Evolutionary conservation across 352 stramenopile genomes (phyloP).

Genomic region (Phytophthora pini): DNA sequence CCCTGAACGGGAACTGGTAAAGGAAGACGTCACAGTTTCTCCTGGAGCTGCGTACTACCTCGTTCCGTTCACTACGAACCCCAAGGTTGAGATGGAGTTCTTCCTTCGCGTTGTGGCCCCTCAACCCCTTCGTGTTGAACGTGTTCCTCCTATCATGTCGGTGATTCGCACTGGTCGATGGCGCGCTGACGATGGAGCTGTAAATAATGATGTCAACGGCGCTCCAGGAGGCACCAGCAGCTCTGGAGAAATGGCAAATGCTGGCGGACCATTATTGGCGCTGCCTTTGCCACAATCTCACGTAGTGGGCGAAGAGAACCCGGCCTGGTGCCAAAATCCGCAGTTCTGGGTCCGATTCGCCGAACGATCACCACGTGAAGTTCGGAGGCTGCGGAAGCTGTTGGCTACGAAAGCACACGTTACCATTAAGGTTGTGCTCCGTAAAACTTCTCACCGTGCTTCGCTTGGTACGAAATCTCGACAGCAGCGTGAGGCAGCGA

Average conservation of each 20-base stretch:
- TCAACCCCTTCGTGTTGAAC: slow-evolving; percentile 77
- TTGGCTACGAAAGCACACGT: slow-evolving; percentile 49
- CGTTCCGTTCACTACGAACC: slow-evolving; percentile 81
- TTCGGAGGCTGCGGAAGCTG: slow-evolving; percentile 25
- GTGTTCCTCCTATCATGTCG: slow-evolving; percentile 68
- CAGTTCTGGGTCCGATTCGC: slow-evolving; percentile 85
- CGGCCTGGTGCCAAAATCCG: slow-evolving; percentile 87
- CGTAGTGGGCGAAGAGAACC: slow-evolving; percentile 57
- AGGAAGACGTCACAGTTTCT: slow-evolving; percentile 78
- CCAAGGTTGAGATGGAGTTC: slow-evolving; percentile 91
- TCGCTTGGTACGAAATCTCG: slow-evolving; percentile 49
- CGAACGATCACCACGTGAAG: slow-evolving; percentile 29
- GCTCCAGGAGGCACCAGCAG: slow-evolving; percentile 34
- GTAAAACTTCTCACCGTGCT: slow-evolving; percentile 69
- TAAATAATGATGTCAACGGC: slow-evolving; percentile 43
- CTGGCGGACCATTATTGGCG: slow-evolving; percentile 72
- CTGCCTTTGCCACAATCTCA: slow-evolving; percentile 45
- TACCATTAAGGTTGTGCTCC: slow-evolving; percentile 76
- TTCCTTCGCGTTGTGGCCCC: slow-evolving; percentile 88
- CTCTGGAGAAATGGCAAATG: slow-evolving; percentile 61
- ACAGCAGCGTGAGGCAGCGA: slow-evolving; percentile 57
- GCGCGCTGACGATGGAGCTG: slow-evolving; percentile 51
- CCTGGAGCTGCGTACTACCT: slow-evolving; percentile 80
- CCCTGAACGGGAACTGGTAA: slow-evolving; percentile 83
- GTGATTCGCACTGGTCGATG: slow-evolving; percentile 72